These are phyloP conservation scores for Phyllostachys edulis DNA, from an alignment of 176 grass and related monocot species.

Conservation along the genomic window DNA sequence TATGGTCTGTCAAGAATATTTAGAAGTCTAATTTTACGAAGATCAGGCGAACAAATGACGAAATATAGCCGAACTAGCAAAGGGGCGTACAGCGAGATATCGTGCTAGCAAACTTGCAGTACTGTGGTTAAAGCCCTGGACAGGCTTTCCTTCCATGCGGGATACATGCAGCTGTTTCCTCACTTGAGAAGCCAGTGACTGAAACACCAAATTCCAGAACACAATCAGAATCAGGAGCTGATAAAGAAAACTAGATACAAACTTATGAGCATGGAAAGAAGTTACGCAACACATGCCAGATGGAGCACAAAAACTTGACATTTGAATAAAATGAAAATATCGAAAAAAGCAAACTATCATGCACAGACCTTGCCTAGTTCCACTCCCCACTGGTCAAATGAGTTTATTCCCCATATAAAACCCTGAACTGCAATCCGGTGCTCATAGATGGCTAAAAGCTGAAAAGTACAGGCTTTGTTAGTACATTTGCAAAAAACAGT, in stretches of 20 bases:
- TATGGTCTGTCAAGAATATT: neutral
- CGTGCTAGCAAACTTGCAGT: conserved; percentile 26
- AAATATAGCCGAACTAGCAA: neutral
- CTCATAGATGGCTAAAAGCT: conserved; percentile 95
- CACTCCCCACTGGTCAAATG: conserved; percentile 98
- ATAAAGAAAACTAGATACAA: neutral
- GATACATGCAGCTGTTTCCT: conserved; percentile 45
- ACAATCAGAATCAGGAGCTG: neutral
- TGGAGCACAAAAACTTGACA: neutral
- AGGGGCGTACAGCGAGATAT: conserved; percentile 22
- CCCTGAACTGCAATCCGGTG: conserved; percentile 88
- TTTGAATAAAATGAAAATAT: conserved; percentile 17
- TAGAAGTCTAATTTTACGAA: neutral
- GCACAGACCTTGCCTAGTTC: conserved; percentile 87
- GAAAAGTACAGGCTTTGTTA: conserved; percentile 20
- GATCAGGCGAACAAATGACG: neutral
- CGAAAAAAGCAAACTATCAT: conserved; percentile 11
- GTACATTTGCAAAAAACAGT: neutral
- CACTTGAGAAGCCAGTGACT: conserved; percentile 89
- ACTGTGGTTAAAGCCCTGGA: conserved; percentile 38
- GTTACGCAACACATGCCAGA: neutral
- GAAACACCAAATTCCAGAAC: conserved; percentile 36
- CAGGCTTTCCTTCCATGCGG: conserved; percentile 26
- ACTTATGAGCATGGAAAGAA: neutral
- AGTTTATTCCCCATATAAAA: conserved; percentile 98